These are phyloP conservation scores for Amanita rimosa DNA, from an alignment of 768 basidiomycete genomes.

Conservation along the genomic window DNA sequence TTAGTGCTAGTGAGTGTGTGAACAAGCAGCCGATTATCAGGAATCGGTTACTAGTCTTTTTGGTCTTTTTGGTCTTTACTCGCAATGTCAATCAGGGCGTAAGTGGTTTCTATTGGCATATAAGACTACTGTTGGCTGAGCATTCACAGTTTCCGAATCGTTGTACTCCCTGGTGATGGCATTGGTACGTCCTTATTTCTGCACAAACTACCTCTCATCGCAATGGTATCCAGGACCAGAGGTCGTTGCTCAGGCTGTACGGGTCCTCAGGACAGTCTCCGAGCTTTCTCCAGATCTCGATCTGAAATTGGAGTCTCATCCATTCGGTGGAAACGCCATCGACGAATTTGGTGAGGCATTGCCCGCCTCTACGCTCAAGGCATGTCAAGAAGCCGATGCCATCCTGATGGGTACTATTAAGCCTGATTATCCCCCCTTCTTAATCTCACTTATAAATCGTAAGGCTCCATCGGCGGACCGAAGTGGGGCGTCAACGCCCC, in stretches of 20 bases:
- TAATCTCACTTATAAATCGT: not conserved
- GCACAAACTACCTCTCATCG: constrained; percentile 4
- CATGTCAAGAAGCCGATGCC: constrained; percentile 89
- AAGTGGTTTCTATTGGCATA: constrained; percentile 5
- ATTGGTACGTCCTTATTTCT: constrained; percentile 51
- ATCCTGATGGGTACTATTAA: constrained; percentile 75
- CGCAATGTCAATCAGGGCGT: constrained; percentile 21
- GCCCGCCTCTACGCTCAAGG: constrained; percentile 74
- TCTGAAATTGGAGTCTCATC: constrained; percentile 62
- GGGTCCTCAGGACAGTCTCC: constrained; percentile 67
- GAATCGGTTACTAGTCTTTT: constrained; percentile 4
- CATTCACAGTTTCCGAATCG: constrained; percentile 65
- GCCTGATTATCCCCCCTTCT: not conserved
- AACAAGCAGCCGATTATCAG: constrained; percentile 9
- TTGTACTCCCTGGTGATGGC: constrained; percentile 91
- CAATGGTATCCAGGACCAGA: constrained; percentile 56
- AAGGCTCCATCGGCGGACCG: constrained; percentile 96
- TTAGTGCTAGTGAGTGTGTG: not conserved
- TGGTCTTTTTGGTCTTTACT: not conserved
- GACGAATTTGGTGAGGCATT: constrained; percentile 80
- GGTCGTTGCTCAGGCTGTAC: constrained; percentile 76
- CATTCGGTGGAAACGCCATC: constrained; percentile 91
- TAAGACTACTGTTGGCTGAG: constrained; percentile 1
- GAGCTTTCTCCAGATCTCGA: constrained; percentile 50
- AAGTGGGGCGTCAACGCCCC: constrained; percentile 91